Conservation (phyloP, 2,329 filamentous ascomycete genomes). For the Calycina marina region DNA sequence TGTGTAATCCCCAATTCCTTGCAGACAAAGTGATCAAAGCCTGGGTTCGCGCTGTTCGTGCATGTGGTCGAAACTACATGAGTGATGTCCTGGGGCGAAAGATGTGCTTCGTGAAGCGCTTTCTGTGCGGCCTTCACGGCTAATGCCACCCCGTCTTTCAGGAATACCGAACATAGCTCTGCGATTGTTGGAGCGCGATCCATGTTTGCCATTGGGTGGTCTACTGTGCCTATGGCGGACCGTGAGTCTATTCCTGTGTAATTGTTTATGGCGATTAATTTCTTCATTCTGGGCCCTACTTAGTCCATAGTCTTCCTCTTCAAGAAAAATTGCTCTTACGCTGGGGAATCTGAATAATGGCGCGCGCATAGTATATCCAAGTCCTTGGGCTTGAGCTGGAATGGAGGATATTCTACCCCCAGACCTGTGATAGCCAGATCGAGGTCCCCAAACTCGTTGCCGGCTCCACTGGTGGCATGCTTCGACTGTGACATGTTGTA, state of each 20-base stretch:
- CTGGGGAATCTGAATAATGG: conserved; percentile 43
- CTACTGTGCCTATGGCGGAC: conserved; percentile 44
- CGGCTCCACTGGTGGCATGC: conserved; percentile 8
- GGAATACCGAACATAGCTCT: conserved; percentile 39
- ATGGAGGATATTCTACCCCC: conserved; percentile 44
- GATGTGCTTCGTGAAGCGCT: conserved; percentile 38
- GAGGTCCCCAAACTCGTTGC: conserved; percentile 28
- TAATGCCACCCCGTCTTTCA: conserved; percentile 41
- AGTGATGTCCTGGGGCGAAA: conserved; percentile 40
- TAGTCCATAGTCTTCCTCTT: too few relatives aligned
- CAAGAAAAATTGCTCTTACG: too few relatives aligned
- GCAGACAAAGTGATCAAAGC: conserved; percentile 51
- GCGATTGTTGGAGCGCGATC: conserved; percentile 36
- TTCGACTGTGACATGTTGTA: conserved; percentile 8
- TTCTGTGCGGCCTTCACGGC: conserved; percentile 39
- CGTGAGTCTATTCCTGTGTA: conserved; percentile 50
- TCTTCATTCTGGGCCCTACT: conserved; percentile 49
- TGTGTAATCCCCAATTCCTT: conserved; percentile 41
- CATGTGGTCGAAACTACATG: conserved; percentile 55
- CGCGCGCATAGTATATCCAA: conserved; percentile 37
- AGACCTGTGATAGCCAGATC: conserved; percentile 46
- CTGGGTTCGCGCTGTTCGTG: conserved; percentile 55
- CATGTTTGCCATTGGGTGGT: conserved; percentile 47
- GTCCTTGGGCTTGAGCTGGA: conserved; percentile 33
- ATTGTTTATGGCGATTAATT: conserved; percentile 47